Evolutionary conservation across 2,329 filamentous ascomycete species (phyloP).

Genomic region (Penicillium hesseltinei): DNA sequence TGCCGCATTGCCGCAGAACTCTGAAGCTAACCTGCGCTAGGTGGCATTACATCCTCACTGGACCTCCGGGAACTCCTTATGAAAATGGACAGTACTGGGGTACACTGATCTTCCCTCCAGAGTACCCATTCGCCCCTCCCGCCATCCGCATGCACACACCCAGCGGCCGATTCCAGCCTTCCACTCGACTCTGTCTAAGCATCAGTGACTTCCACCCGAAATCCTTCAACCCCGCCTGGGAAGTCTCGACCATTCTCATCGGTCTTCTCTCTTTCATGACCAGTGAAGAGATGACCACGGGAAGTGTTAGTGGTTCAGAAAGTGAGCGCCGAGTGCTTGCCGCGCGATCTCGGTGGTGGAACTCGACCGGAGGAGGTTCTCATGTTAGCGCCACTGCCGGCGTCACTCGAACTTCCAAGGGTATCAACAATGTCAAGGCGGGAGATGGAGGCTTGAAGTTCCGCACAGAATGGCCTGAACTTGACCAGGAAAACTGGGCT

Average conservation of each 20-base stretch:
- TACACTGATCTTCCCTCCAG: conserved; percentile 87
- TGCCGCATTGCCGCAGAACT: not conserved
- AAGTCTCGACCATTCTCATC: conserved; percentile 93
- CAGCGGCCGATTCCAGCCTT: conserved; percentile 90
- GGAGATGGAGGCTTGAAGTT: conserved; percentile 94
- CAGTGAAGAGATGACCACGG: conserved; percentile 96
- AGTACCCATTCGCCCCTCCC: conserved; percentile 95
- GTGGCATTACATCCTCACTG: conserved; percentile 95
- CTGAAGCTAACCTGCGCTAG: conserved; percentile 42
- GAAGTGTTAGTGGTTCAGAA: conserved; percentile 74
- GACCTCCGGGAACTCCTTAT: conserved; percentile 91
- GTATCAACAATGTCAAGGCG: conserved; percentile 76
- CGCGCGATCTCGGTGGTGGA: conserved; percentile 86
- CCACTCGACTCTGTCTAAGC: conserved; percentile 85
- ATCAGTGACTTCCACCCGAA: conserved; percentile 98
- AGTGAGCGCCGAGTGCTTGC: conserved; percentile 77
- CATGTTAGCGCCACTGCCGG: conserved; percentile 51
- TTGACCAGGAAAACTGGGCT: conserved; percentile 84
- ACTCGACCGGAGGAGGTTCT: conserved; percentile 85
- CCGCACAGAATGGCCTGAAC: conserved; percentile 79
- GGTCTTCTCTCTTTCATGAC: conserved; percentile 98
- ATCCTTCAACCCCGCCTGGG: conserved; percentile 97
- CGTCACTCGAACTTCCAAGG: conserved; percentile 59
- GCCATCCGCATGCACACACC: conserved; percentile 99
- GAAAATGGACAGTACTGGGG: conserved; percentile 97